Conservation (phyloP, 2,329 filamentous ascomycete species). For the Ambrosiella cleistominuta region DNA sequence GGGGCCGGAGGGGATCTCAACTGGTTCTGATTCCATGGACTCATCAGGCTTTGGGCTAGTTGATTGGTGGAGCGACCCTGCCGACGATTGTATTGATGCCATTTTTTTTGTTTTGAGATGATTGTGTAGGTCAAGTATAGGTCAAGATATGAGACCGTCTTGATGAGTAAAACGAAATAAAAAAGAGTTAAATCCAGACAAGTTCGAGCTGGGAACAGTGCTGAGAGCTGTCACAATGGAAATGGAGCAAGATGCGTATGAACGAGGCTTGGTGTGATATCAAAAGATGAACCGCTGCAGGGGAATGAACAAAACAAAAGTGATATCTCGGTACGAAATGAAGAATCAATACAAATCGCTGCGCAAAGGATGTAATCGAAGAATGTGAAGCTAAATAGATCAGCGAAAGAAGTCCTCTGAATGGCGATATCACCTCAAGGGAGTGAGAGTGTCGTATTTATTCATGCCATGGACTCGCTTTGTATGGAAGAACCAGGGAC, state of each 20-base stretch:
- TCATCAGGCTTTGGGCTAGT: neutral
- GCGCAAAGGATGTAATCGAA: no score
- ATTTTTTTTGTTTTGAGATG: neutral
- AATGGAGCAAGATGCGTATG: no score
- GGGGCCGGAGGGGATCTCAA: constrained; percentile 30
- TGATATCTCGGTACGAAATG: no score
- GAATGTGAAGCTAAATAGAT: no score
- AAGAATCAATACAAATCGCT: no score
- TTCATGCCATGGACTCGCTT: neutral
- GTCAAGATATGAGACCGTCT: neutral
- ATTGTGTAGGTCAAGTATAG: neutral
- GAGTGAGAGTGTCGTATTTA: neutral
- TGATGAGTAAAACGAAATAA: no score
- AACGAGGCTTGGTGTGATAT: no score
- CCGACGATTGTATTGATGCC: neutral
- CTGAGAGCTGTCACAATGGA: no score
- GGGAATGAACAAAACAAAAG: no score
- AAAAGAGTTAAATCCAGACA: neutral
- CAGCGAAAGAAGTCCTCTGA: no score
- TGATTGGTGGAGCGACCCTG: neutral
- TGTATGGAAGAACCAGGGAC: neutral
- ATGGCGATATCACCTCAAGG: neutral
- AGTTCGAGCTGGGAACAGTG: no score
- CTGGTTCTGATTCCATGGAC: constrained; percentile 21
- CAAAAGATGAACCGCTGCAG: no score